Evolutionary conservation across 2,329 filamentous ascomycete genomes (phyloP).

Genomic region (Aspergillus arachidicola): DNA sequence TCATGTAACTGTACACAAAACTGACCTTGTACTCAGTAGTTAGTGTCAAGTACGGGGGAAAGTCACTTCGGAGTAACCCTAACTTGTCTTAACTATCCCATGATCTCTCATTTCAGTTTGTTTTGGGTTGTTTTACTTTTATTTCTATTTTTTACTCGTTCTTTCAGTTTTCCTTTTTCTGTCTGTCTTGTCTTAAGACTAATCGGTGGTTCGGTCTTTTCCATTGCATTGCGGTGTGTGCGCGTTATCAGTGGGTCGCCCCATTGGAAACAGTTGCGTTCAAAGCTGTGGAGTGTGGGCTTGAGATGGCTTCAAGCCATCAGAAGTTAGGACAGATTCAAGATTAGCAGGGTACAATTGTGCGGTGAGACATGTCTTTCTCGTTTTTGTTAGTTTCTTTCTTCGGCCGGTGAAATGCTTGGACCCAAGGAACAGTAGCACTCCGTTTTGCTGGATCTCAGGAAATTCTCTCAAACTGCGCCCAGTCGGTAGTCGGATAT

Average conservation of each 20-base stretch:
- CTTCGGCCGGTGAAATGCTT: background rate
- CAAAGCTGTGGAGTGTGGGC: background rate
- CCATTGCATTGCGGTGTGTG: background rate
- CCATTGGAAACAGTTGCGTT: no score
- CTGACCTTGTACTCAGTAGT: background rate
- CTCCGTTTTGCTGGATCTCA: background rate
- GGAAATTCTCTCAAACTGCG: background rate
- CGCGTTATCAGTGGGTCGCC: background rate
- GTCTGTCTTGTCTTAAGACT: background rate
- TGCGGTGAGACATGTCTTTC: conserved; percentile 4
- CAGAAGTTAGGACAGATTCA: background rate
- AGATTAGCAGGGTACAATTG: background rate
- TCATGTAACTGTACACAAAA: conserved; percentile 5
- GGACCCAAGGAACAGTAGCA: background rate
- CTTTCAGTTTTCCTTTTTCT: background rate
- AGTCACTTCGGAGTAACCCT: background rate
- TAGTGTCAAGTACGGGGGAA: background rate
- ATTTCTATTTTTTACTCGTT: background rate
- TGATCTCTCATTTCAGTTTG: background rate
- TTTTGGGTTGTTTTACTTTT: background rate
- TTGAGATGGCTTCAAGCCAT: background rate
- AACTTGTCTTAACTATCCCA: background rate
- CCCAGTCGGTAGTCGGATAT: background rate
- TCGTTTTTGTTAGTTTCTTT: background rate
- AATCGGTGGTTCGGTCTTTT: background rate